These are phyloP conservation scores for Phaseolus lunatus DNA, from an alignment of 306 rosid species.

Conservation along the genomic window DNA sequence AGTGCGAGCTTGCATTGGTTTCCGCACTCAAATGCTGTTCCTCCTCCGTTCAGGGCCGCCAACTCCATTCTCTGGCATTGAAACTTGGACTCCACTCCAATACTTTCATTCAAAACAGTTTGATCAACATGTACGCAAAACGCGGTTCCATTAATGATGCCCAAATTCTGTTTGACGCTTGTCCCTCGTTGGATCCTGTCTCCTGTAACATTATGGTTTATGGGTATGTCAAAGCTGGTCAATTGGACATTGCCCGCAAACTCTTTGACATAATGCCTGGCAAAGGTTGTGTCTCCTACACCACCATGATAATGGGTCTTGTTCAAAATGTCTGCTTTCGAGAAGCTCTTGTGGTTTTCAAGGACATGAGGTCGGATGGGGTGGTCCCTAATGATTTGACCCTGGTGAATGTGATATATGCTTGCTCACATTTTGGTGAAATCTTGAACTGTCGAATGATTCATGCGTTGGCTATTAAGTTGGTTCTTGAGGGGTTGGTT, in stretches of 20 bases:
- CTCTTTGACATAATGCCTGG: constrained; percentile 76
- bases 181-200: constrained; percentile 60
- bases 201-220: constrained; percentile 84
- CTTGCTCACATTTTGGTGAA: constrained; percentile 65
- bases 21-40: constrained; percentile 77
- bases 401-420: constrained; percentile 70
- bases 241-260: constrained; percentile 63
- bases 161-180: constrained; percentile 55
- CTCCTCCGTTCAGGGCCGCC: constrained; percentile 66
- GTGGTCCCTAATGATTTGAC: constrained; percentile 77
- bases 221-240: constrained; percentile 71
- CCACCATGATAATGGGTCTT: constrained; percentile 88
- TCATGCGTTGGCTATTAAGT: constrained; percentile 67
- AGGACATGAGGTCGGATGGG: constrained; percentile 66
- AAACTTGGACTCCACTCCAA: constrained; percentile 74
- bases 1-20: constrained; percentile 68
- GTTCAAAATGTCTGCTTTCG: constrained; percentile 63
- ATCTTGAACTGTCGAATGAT: constrained; percentile 70
- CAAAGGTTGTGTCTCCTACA: constrained; percentile 75
- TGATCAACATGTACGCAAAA: constrained; percentile 81
- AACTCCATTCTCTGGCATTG: constrained; percentile 64
- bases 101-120: constrained; percentile 68
- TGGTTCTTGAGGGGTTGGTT: constrained; percentile 59
- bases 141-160: constrained; percentile 64
- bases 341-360: constrained; percentile 73